Conservation (phyloP, 2,329 filamentous ascomycete genomes). For the Trichoderma sp. region DNA sequence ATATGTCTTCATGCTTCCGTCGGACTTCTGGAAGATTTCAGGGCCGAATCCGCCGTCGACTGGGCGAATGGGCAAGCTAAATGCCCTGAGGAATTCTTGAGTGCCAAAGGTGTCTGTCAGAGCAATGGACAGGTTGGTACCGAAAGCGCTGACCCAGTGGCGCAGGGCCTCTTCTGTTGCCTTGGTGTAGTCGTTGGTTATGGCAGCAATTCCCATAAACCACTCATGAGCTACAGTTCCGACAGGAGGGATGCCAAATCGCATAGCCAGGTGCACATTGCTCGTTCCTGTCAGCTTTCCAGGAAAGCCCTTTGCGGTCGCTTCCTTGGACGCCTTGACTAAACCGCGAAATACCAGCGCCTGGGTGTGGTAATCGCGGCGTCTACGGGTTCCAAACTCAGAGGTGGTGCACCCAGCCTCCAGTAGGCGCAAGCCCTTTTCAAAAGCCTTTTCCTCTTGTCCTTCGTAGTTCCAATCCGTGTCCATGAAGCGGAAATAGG, state of each 20-base stretch:
- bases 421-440: conserved; percentile 76
- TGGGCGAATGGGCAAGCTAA: conserved; percentile 63
- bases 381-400: conserved; percentile 87
- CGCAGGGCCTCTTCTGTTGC: conserved; percentile 83
- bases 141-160: conserved; percentile 92
- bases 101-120: conserved; percentile 97
- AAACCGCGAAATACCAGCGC: conserved; percentile 87
- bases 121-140: conserved; percentile 80
- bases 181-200: conserved; percentile 78
- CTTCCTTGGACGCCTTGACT: conserved; percentile 74
- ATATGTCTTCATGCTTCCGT: conserved; percentile 61
- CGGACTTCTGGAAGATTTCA: conserved; percentile 43
- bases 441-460: conserved; percentile 81
- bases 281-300: conserved; percentile 86
- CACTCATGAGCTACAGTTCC: conserved; percentile 95
- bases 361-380: conserved; percentile 93
- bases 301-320: conserved; percentile 60
- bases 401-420: conserved; percentile 85
- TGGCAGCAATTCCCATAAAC: conserved; percentile 98
- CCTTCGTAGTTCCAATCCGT: conserved; percentile 86
- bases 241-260: conserved; percentile 79
- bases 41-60: conserved; percentile 45
- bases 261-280: conserved; percentile 97
- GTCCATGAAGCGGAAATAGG: conserved; percentile 97
- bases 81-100: conserved; percentile 80